phyloP scores from a whole-genome alignment of 495 filamentous ascomycete species.

The Staphylotrichum tortipilum region DNA sequence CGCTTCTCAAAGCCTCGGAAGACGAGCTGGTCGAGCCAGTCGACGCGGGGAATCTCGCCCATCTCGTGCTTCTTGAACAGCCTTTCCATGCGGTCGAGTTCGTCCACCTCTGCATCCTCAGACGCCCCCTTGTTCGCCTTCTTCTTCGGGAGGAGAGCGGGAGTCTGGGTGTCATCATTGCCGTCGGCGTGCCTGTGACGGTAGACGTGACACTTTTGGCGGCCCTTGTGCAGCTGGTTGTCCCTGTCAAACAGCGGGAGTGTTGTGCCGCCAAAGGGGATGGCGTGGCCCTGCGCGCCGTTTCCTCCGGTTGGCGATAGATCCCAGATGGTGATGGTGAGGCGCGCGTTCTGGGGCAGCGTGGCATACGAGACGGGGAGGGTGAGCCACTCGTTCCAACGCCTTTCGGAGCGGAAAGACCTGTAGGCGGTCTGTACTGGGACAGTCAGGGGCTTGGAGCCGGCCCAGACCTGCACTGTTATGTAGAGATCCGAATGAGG shows the following conservation, averaged over 20 bases:
- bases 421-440: constrained; percentile 89
- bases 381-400: constrained; percentile 94
- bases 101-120: constrained; percentile 55
- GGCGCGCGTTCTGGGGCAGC: constrained; percentile 65
- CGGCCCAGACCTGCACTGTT: constrained; percentile 88
- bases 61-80: constrained; percentile 97
- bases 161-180: constrained; percentile 69
- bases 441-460: constrained; percentile 88
- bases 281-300: constrained; percentile 58
- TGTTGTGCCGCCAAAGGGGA: constrained; percentile 92
- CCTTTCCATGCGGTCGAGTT: constrained; percentile 74
- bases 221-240: constrained; percentile 76
- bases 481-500: constrained; percentile 80
- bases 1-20: constrained; percentile 79
- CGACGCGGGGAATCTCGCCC: constrained; percentile 82
- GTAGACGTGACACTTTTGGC: constrained; percentile 84
- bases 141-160: constrained; percentile 47
- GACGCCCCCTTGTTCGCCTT: constrained; percentile 38
- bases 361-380: constrained; percentile 75
- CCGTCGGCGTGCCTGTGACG: constrained; percentile 80
- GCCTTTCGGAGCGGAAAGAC: constrained; percentile 67
- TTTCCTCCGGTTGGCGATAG: constrained; percentile 66
- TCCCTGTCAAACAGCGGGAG: constrained; percentile 84
- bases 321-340: constrained; percentile 96
- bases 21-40: constrained; percentile 91